Evolutionary conservation across 1,284 basidiomycete species (phyloP), one percentile per base, ranked within the genome.

Genomic region (Trichosporon sp.): DNA sequence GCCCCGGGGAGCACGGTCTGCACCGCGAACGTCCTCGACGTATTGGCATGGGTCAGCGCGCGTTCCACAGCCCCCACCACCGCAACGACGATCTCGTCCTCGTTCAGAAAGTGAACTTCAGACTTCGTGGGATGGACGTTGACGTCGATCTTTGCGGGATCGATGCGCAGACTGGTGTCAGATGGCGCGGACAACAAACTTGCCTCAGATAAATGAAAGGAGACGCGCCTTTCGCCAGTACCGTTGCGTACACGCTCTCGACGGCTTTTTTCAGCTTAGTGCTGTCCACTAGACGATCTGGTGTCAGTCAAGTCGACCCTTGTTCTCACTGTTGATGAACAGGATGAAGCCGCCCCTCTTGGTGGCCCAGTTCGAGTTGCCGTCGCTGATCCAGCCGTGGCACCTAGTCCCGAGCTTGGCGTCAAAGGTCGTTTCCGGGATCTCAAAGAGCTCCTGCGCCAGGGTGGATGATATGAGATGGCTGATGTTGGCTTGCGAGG

Each of bases 101-200:
- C 94, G 76, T 98, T 90, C 69, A 98, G 85, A 78, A 99, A 99
- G 76, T 96, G 93, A 0, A 98, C 94, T 82, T 98, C 96, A 48
- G 92, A 91, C 83, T 99, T 99, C 0, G 97, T 99, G 0, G 97
- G 97, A 81, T 98, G 96, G 0, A 99, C 96, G 77, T 99, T 99
- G 70, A 98, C 96, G 78, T 99, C 97, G 10, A 99, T 91, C 37
- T 92, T 90, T 43, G 89, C 88, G 0, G 96, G 94, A 70, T 94
- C 90, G 74, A 99, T 91, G 40, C 90, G 86, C 46, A 99, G 84
- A 74, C 93, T 94, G 67, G 12, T 63, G 14, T 12, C 32, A 70
- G 43, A 16, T 2, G 14, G 5, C 10, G 19, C 14, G 11, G 21
- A 16, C 4, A 3, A 11, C 31, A 4, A 7, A 71, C 82, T 38